Evolutionary conservation across 345 rosid species (phyloP), one percentile per base, ranked within the genome.

Genomic region (Melaleuca quinquenervia): DNA sequence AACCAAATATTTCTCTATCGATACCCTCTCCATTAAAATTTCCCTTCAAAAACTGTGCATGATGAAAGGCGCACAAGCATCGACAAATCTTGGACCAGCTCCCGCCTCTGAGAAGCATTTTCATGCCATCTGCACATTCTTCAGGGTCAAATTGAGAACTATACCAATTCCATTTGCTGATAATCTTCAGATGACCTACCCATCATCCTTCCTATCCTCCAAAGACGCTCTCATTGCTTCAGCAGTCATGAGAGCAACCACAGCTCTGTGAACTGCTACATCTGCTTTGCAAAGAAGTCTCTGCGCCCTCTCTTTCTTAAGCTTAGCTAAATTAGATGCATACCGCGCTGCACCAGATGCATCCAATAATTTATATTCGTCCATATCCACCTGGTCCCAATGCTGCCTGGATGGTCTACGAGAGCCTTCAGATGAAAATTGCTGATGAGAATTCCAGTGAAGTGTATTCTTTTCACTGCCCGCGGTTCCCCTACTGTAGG

Each of bases 251-350:
- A 95, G 93, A 85, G 98, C 94, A 88, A 90, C 94, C 88, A 94
- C 95, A 84, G 99, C 99, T 91, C 92, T 97, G 93, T 96, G 98
- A 84, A 96, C 93, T 36, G 96, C 96, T 85, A 96, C 87, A 90
- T 96, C 99, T 85, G 99, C 99, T 89, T 88, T 90, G 88, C 91
- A 91, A 70, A 95, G 91, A 91, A 95, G 87, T 85, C 93, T 95
- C 91, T 93, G 94, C 52, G 99, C 98, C 86, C 84, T 94, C 86
- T 95, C 98, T 91, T 94, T 91, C 93, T 97, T 97, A 82, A 91
- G 84, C 89, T 93, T 96, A 83, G 99, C 98, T 86, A 92, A 56
- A 52, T 89, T 90, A 22, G 85, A 89, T 11, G 99, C 98, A 76
- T 92, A 94, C 86, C 88, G 90, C 49, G 98, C 99, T n/a, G 95